Percentiles rank a stretch among this genome's conserved stretches.
Conservation (phyloP, 805 yeast species). For the Pichia manshurica region DNA sequence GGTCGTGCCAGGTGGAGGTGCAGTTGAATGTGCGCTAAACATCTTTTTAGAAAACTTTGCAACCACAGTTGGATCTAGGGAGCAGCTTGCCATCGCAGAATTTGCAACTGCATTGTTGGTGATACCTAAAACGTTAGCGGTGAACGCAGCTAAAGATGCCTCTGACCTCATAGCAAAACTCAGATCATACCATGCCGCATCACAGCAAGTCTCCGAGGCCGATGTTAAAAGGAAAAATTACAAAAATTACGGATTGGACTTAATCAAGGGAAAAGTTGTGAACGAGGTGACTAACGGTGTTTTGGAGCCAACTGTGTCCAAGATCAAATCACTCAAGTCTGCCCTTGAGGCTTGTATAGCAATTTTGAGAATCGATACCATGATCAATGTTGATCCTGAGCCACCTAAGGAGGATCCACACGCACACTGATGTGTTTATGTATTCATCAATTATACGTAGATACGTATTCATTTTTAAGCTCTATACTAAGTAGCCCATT, state of each 20-base stretch:
- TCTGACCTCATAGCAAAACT: slow-evolving; percentile 91
- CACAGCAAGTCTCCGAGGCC: slow-evolving; percentile 79
- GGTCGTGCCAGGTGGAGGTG: slow-evolving; percentile 99
- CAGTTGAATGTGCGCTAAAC: slow-evolving; percentile 95
- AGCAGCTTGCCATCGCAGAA: slow-evolving; percentile 96
- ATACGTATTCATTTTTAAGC: no score
- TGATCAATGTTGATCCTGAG: slow-evolving; percentile 96
- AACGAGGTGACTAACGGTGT: slow-evolving; percentile 84
- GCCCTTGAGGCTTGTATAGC: slow-evolving; percentile 98
- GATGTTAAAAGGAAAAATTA: slow-evolving; percentile 81
- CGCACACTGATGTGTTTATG: slow-evolving; percentile 45
- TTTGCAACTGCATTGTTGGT: slow-evolving; percentile 85
- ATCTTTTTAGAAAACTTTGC: slow-evolving; percentile 95
- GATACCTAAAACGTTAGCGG: slow-evolving; percentile 95
- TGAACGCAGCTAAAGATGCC: slow-evolving; percentile 96
- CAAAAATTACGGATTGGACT: slow-evolving; percentile 87
- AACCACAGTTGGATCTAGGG: slow-evolving; percentile 95
- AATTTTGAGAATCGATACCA: slow-evolving; percentile 93
- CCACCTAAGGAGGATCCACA: slow-evolving; percentile 89
- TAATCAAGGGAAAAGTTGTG: slow-evolving; percentile 85
- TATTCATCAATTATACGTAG: no score
- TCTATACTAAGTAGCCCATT: no score
- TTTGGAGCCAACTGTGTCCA: slow-evolving; percentile 90
- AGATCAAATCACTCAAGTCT: slow-evolving; percentile 86
- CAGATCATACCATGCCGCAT: slow-evolving; percentile 93